Base-by-base conservation (phyloP, 2,329 filamentous ascomycete genomes). In the Fusarium decemcellulare region DNA sequence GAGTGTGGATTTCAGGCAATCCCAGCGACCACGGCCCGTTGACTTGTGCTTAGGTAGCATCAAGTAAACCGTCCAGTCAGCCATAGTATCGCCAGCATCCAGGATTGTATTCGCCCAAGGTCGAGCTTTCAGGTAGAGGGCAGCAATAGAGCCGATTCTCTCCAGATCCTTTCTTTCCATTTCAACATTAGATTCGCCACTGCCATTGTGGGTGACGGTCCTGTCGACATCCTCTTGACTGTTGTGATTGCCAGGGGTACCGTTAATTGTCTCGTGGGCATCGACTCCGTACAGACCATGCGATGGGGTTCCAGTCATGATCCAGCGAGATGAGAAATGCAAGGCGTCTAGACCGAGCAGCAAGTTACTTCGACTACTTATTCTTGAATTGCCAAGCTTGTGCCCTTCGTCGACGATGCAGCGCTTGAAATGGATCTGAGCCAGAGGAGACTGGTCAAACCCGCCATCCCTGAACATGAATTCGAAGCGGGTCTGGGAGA, bases 331-430 rank as follows among this genome's bases (percentile, higher is more conserved):
- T 48, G 94, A 91, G 15, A 94, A 82, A 11, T 85, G 81, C n/a
- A 92, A 77, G 12, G 77, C 77, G 16, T 90, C 85, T 2, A 91
- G 77, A 2, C 85, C 82, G 3, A 82, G 75, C 18, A 88, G 81
- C 6, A 90, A 73, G 42, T 86, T 84, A 46, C 89, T 93, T 70
- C 85, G 88, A 54, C 83, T 83, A 10, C 83, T 82, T 7, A 80
- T 78, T 3, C 80, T 86, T 1, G 87, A 88, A 39, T 92, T 91
- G 0, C 93, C 93, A 62, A 97, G 90, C 63, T 88, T 92, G 77
- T 98, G 94, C 0, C 95, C 95, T 83, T 98, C 95, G 69, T 98
- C 95, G 16, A 97, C 92, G 47, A 98, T 95, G 48, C 97, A 91
- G 2, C 95, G 87, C 73, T 97, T 91, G 86, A 95, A 97, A 72